These are phyloP conservation scores for Clavariopsis aquatica DNA, from an alignment of 495 filamentous ascomycete genomes.

Conservation along the genomic window DNA sequence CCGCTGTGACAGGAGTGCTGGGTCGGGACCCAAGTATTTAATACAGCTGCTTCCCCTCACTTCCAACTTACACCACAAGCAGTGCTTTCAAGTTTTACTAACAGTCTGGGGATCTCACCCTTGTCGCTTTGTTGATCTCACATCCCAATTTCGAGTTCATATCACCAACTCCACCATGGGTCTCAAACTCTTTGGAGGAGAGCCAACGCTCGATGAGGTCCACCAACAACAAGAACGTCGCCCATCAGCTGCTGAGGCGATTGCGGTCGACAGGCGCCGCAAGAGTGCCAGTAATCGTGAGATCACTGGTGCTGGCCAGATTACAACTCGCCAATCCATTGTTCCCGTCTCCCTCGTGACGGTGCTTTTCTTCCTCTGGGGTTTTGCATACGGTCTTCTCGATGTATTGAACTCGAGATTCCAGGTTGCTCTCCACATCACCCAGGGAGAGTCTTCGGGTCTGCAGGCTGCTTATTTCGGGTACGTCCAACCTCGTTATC, in stretches of 20 bases:
- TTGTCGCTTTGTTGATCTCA: not conserved
- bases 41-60: not conserved
- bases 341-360: conserved; percentile 43
- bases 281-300: conserved; percentile 40
- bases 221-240: conserved; percentile 41
- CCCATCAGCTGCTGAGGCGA: conserved; percentile 39
- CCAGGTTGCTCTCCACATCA: conserved; percentile 53
- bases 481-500: conserved; percentile 6
- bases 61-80: not conserved
- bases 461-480: conserved; percentile 56
- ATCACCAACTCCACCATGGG: conserved; percentile 6
- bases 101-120: not conserved
- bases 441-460: conserved; percentile 47
- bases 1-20: not conserved
- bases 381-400: conserved; percentile 57
- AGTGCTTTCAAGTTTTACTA: not conserved
- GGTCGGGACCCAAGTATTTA: not conserved
- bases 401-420: conserved; percentile 59
- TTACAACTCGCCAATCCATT: conserved; percentile 42
- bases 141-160: not conserved
- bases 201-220: conserved; percentile 41
- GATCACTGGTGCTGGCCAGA: conserved; percentile 42
- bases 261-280: conserved; percentile 32
- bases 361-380: conserved; percentile 48
- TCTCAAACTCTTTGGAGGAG: conserved; percentile 30